A percentile compares a stretch with the other conserved stretches of the same genome.
These are phyloP conservation scores for Mallotus japonicus DNA, from an alignment of 441 rosid genomes.

Conservation along the genomic window DNA sequence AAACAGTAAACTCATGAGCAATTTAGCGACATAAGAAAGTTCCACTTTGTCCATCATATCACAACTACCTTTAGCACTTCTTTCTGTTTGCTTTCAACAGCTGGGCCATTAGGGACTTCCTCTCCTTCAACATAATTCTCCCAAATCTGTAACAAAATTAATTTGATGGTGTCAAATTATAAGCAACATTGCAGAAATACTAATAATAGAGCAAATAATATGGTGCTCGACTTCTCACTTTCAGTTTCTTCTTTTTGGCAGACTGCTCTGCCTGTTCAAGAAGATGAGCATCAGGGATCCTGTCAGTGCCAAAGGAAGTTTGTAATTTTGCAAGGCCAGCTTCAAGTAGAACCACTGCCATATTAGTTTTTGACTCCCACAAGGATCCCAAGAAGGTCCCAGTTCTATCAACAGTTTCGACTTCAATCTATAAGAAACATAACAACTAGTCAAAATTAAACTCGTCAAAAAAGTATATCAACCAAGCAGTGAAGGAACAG, in stretches of 20 bases:
- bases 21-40: slow-evolving; percentile 2
- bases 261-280: slow-evolving; percentile 85
- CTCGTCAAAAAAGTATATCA: slow-evolving; percentile 16
- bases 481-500: slow-evolving; percentile 18
- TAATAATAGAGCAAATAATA: slow-evolving; percentile 1
- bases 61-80: slow-evolving; percentile 73
- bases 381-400: slow-evolving; percentile 95
- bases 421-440: slow-evolving; percentile 56
- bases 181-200: slow-evolving; percentile 6
- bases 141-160: slow-evolving; percentile 62
- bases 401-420: slow-evolving; percentile 91
- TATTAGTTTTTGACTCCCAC: slow-evolving; percentile 84
- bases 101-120: slow-evolving; percentile 65
- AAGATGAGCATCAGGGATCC: slow-evolving; percentile 78
- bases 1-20: slow-evolving; percentile 3
- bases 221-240: slow-evolving; percentile 43
- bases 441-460: neutral
- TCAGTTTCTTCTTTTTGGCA: slow-evolving; percentile 82
- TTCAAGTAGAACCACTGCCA: slow-evolving; percentile 73
- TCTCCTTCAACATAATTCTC: slow-evolving; percentile 98
- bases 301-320: slow-evolving; percentile 75
- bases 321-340: slow-evolving; percentile 94
- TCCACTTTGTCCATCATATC: neutral
- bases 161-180: neutral
- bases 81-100: slow-evolving; percentile 75